Base-by-base conservation (phyloP, 208 protist genomes). In the Wallacemonas collosoma region DNA sequence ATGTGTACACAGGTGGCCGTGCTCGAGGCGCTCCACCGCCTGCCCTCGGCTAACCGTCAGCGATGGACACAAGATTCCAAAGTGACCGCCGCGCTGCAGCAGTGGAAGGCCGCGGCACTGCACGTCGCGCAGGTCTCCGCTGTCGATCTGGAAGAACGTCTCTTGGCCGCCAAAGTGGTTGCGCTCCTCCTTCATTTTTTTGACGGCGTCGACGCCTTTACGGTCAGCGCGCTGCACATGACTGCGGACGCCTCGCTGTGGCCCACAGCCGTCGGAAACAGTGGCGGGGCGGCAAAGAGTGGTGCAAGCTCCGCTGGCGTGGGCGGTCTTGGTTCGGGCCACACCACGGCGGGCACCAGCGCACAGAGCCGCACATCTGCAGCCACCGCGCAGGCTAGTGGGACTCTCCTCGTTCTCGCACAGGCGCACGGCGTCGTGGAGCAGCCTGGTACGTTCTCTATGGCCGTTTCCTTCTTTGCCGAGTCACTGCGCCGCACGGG, bases 401-500 rank as follows among this genome's bases (percentile, higher is more conserved):
- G 72, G 15, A 64, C 70, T 5, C 26, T 82, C 0, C 60, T 82
- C 68, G 68, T 72, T 17, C 65, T 82, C 3, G 78, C 73, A n/a
- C 56, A 75, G 50, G 68, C 77, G 66, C 78, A 82, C 65, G 43
- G 58, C 26, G 17, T 43, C 4, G 61, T 57, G 2, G 64, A 40
- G 17, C 51, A 12, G 47, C 63, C 44, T 68, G 72, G 15, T 51
- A 65, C 60, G 2, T 65, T 65, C 73, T 39, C 83, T 2, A 86
- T 94, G 41, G 86, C 81, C 36, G 80, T 82, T 48, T 91, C 84
- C 38, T 75, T 90, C 65, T 64, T 89, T 8, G 67, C 82, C 11
- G 76, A 85, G 45, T 66, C 79, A 57, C 70, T 84, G 44, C 74
- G 72, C n/a, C 76, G 75, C 35, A 64, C 58, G 36, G 72, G 80